Evolutionary conservation across 768 basidiomycete genomes (phyloP), one percentile per base, ranked within the genome.

Genomic region (Pleurotus platypus): DNA sequence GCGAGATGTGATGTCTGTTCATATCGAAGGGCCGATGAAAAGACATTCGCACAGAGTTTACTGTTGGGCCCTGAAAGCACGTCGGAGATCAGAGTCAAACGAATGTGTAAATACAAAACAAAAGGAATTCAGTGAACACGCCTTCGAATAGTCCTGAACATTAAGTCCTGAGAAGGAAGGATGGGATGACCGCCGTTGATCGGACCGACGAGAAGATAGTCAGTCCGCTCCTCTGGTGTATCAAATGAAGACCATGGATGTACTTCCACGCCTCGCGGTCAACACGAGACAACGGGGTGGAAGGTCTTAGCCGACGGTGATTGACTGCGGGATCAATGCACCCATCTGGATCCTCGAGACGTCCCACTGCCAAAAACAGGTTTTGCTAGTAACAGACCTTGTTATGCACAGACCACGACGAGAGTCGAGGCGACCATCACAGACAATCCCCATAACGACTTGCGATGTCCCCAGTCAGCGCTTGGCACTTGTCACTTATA

Each of bases 371-470:
- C 11, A 11, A 35, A 9, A 35, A 35, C 30, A 9, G 30, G 8
- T 1, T 11, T 35, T 35, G 30, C 30, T 35, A 35, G 30, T 35
- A 9, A 35, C 30, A 22, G 16, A n/a, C 20, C n/a, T 48, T 26
- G n/a, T 16, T 48, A 6, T 26, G 46, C 46, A 7, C 46, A 3
- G 18, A 11, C 51, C 51, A n/a, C 26, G 8, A 27, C 49, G 27
- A 12, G 27, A 53, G 12, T 24, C 15, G 24, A n/a, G 38, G 38
- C 39, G 51, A 53, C 51, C 51, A 53, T 53, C 51, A 53, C 20
- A 22, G 24, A 26, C 16, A 42, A 24, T 53, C 51, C 24, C 51
- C 51, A 53, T 53, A 53, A 42, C 51, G 22, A 53, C 51, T 53
- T 37, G 12, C 42, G 42, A 43, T 13, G 42, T 43, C 42, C 22